Conservation (phyloP, 176 grass and related monocot genomes). For the Aegilops longissima region DNA sequence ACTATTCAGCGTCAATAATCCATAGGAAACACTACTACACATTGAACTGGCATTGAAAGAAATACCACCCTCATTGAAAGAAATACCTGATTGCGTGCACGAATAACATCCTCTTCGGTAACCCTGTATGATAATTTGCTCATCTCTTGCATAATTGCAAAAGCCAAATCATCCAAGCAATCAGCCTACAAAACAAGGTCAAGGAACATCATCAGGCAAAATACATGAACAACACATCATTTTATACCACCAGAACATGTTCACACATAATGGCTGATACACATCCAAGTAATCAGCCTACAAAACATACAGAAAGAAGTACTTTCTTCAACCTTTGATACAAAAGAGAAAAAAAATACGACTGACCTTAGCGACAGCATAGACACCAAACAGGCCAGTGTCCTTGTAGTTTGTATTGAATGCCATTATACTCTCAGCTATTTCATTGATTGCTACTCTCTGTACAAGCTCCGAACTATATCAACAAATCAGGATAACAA, state of each 20-base stretch:
- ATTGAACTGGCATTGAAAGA: neutral
- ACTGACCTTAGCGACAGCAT: slow-evolving; percentile 88
- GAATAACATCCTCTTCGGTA: slow-evolving; percentile 93
- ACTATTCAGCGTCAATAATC: neutral
- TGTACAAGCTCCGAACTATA: slow-evolving; percentile 95
- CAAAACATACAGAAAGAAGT: neutral
- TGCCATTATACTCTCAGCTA: slow-evolving; percentile 97
- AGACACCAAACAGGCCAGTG: slow-evolving; percentile 94
- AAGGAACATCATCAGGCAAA: neutral
- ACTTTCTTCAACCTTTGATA: neutral
- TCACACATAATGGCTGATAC: neutral
- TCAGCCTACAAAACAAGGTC: slow-evolving; percentile 59
- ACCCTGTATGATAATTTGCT: slow-evolving; percentile 96
- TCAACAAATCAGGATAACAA: slow-evolving; percentile 2
- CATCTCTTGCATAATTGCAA: slow-evolving; percentile 93
- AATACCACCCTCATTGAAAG: neutral
- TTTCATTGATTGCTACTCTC: slow-evolving; percentile 88
- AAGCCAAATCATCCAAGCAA: slow-evolving; percentile 94
- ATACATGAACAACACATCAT: neutral
- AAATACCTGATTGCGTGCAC: slow-evolving; percentile 94
- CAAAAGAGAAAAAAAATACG: neutral
- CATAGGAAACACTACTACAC: neutral
- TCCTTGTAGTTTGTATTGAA: slow-evolving; percentile 99
- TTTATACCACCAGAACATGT: neutral
- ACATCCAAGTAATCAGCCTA: neutral